Conservation (phyloP, 2,329 filamentous ascomycete genomes). For the Alternaria burnsii region DNA sequence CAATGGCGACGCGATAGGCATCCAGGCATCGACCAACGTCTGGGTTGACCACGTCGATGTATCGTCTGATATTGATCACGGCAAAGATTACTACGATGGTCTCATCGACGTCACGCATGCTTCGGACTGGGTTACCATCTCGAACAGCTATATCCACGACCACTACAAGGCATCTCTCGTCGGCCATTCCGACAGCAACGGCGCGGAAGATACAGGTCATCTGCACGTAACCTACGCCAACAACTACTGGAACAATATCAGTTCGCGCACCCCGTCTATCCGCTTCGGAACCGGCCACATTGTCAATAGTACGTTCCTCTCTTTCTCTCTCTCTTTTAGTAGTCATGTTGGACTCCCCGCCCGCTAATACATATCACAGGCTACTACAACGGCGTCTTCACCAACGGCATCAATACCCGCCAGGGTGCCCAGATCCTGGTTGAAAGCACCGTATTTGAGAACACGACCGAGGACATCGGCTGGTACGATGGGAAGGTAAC, state of each 20-base stretch:
- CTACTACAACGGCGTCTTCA: constrained; percentile 51
- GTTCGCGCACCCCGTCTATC: constrained; percentile 69
- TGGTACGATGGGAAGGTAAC: constrained; percentile 46
- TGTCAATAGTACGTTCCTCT: constrained; percentile 56
- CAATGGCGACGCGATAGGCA: constrained; percentile 61
- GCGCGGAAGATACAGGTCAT: constrained; percentile 66
- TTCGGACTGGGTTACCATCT: constrained; percentile 68
- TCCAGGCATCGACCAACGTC: constrained; percentile 59
- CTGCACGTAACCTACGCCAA: constrained; percentile 71
- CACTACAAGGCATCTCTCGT: constrained; percentile 68
- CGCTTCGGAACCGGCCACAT: constrained; percentile 73
- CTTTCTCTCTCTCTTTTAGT: neutral
- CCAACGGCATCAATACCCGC: constrained; percentile 54
- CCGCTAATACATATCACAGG: neutral
- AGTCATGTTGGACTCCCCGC: too few species aligned
- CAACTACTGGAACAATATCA: constrained; percentile 72
- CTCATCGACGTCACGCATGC: constrained; percentile 71
- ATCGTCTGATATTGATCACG: constrained; percentile 65
- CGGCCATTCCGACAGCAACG: constrained; percentile 68
- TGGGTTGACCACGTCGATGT: constrained; percentile 76
- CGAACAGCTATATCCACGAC: constrained; percentile 62
- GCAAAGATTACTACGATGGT: constrained; percentile 76
- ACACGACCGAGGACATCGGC: constrained; percentile 33
- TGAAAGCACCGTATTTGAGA: constrained; percentile 35
- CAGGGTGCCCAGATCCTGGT: constrained; percentile 55